These are phyloP conservation scores for Vitis riparia DNA, from an alignment of 164 flowering plant species.

Conservation along the genomic window DNA sequence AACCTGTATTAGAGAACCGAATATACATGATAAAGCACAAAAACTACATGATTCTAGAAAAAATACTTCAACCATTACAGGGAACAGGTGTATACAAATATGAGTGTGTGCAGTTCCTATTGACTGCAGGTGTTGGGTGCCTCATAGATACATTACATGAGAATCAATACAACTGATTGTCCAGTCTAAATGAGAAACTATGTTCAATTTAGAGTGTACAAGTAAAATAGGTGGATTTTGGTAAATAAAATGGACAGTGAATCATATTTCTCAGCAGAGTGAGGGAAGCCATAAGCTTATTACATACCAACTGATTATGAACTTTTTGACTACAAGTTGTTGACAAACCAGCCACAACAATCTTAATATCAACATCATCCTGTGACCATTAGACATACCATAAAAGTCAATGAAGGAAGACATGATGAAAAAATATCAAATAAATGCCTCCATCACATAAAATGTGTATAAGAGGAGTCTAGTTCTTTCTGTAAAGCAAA, in stretches of 20 bases:
- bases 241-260: not conserved
- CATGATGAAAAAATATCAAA: not conserved
- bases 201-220: too few species aligned
- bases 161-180: too few species aligned
- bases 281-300: not conserved
- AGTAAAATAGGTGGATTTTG: not conserved
- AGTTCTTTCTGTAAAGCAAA: not conserved
- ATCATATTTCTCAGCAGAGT: too few species aligned
- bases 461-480: not conserved
- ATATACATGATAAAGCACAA: not conserved
- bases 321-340: slow-evolving; percentile 98
- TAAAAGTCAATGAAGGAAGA: slow-evolving; percentile 9
- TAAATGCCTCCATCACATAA: not conserved
- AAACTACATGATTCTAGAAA: not conserved
- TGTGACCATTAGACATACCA: slow-evolving; percentile 31
- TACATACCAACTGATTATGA: slow-evolving; percentile 93
- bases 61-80: too few species aligned
- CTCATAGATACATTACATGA: too few species aligned
- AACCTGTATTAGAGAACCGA: slow-evolving; percentile 44
- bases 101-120: too few species aligned
- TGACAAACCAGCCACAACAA: slow-evolving; percentile 85
- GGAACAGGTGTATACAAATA: too few species aligned
- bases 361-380: slow-evolving; percentile 74
- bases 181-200: too few species aligned
- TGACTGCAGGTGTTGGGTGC: too few species aligned